phyloP scores from a whole-genome alignment of 139 green algal species.

The Dunaliella primolecta region DNA sequence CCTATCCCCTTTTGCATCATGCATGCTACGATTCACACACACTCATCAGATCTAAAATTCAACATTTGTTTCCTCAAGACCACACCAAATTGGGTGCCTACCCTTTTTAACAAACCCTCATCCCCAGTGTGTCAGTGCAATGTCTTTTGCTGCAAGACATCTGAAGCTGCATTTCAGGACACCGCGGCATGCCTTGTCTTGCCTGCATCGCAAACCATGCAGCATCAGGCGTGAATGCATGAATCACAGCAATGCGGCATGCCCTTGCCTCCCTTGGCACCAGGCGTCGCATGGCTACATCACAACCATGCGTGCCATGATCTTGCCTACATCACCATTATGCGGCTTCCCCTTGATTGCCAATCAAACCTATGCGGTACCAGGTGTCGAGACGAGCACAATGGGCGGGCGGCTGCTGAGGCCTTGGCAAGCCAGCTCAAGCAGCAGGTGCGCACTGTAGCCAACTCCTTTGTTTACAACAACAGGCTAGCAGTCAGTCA shows the following conservation, averaged over 20 bases:
- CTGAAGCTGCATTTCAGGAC: too few species aligned
- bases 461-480: not conserved
- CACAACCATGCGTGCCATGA: too few species aligned
- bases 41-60: not conserved
- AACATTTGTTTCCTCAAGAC: not conserved
- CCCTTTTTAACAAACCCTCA: too few species aligned
- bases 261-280: too few species aligned
- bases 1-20: not conserved
- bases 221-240: too few species aligned
- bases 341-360: not conserved
- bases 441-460: not conserved
- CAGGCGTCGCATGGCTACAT: too few species aligned
- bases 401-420: not conserved
- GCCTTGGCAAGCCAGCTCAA: not conserved
- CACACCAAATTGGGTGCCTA: not conserved
- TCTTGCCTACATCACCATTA: not conserved
- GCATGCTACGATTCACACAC: not conserved
- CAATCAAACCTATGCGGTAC: not conserved
- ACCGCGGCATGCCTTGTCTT: too few species aligned
- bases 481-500: too few species aligned
- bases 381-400: slow-evolving; percentile 15
- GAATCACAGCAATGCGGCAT: too few species aligned
- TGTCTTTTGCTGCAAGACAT: too few species aligned
- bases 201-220: too few species aligned
- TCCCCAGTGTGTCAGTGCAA: too few species aligned